phyloP scores from a whole-genome alignment of 2,329 filamentous ascomycete genomes.

The Gaeumannomyces tritici region DNA sequence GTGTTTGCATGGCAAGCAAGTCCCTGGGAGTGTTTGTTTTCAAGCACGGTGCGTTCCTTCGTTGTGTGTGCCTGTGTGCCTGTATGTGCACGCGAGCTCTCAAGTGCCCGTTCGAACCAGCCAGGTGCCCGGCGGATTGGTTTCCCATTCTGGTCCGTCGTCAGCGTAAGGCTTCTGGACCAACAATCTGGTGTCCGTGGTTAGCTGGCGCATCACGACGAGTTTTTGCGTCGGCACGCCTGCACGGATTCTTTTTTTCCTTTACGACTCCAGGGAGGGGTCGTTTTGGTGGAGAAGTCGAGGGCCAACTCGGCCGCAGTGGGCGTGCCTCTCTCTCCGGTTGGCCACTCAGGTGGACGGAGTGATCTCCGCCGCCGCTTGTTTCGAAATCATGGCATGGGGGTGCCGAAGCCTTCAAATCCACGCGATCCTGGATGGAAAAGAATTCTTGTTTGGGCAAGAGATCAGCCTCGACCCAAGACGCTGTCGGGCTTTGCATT shows the following conservation, averaged over 20 bases:
- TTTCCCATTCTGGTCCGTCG: not conserved
- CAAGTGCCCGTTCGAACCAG: not conserved
- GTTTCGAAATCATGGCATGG: not conserved
- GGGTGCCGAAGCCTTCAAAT: not conserved
- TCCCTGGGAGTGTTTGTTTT: too few relatives aligned
- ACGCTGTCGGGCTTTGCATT: too few relatives aligned
- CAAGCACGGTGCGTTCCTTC: too few relatives aligned
- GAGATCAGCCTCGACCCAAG: too few relatives aligned
- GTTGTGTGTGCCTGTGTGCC: too few relatives aligned
- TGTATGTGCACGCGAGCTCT: too few relatives aligned
- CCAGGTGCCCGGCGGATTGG: not conserved
- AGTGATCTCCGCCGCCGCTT: not conserved
- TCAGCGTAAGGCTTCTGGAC: not conserved
- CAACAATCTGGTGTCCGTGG: not conserved
- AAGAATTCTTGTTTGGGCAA: not conserved
- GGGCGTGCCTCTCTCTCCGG: not conserved
- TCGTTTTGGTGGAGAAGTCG: not conserved
- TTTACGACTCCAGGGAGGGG: not conserved
- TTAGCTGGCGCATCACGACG: not conserved
- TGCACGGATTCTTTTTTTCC: not conserved
- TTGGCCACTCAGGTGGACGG: not conserved
- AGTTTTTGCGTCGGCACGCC: not conserved
- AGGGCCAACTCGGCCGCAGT: not conserved
- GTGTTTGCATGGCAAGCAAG: too few relatives aligned
- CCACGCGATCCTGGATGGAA: too few relatives aligned